Percentiles rank a stretch among this genome's conserved stretches.
Evolutionary conservation across 805 yeast genomes (phyloP).

Genomic region (Metschnikowia lochheadii): DNA sequence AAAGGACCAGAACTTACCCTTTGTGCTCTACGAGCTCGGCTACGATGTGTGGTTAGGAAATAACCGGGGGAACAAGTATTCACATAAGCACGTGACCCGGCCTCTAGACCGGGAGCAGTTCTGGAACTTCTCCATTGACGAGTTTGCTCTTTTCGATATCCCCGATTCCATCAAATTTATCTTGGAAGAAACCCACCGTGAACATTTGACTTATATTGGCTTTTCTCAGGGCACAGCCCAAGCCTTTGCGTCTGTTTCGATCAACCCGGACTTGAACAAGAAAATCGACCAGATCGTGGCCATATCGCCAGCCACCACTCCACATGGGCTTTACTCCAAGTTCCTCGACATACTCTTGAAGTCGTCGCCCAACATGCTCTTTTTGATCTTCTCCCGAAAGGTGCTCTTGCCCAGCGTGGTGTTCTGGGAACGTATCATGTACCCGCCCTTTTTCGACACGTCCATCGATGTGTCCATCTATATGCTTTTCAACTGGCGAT

Average conservation of each 20-base stretch:
- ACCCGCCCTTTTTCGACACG: conserved; percentile 69
- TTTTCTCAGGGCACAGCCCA: conserved; percentile 95
- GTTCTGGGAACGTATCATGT: conserved; percentile 75
- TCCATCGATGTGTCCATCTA: conserved; percentile 69
- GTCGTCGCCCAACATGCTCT: conserved; percentile 71
- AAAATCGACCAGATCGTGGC: conserved; percentile 63
- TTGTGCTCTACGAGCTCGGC: conserved; percentile 71
- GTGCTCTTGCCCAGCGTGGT: conserved; percentile 72
- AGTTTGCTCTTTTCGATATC: conserved; percentile 85
- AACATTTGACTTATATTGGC: conserved; percentile 67
- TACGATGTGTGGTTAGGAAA: conserved; percentile 95
- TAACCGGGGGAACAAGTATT: conserved; percentile 89
- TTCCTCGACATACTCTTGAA: conserved; percentile 71
- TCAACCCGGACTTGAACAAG: conserved; percentile 58
- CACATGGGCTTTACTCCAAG: conserved; percentile 75
- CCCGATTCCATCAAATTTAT: conserved; percentile 80
- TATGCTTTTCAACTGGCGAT: conserved; percentile 75
- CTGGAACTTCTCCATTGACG: conserved; percentile 90
- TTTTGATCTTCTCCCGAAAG: conserved; percentile 65
- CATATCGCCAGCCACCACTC: conserved; percentile 91
- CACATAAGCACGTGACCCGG: conserved; percentile 62
- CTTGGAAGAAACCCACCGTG: conserved; percentile 41
- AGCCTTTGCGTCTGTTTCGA: conserved; percentile 75
- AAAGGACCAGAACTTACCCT: conserved; percentile 53
- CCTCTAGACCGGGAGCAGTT: conserved; percentile 42